These are phyloP conservation scores for Fonsecaea erecta DNA, from an alignment of 2,329 filamentous ascomycete genomes.

Conservation along the genomic window DNA sequence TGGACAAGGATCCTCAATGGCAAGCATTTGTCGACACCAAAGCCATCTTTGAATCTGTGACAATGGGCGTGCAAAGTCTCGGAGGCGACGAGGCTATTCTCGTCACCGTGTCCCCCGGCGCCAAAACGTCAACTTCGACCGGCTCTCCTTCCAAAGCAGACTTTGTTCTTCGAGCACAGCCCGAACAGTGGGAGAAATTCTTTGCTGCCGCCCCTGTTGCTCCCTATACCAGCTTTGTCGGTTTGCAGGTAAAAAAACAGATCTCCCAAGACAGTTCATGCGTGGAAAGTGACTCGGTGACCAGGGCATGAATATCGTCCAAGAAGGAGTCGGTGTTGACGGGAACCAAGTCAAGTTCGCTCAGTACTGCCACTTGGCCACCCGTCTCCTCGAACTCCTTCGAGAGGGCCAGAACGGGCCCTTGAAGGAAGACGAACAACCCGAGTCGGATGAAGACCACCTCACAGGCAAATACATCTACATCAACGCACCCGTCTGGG, in stretches of 20 bases:
- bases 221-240: conserved; percentile 35
- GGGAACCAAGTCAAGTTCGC: conserved; percentile 53
- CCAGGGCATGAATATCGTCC: conserved; percentile 53
- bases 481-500: conserved; percentile 54
- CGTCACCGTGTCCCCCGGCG: conserved; percentile 24
- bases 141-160: conserved; percentile 28
- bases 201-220: conserved; percentile 32
- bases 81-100: conserved; percentile 34
- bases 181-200: conserved; percentile 37
- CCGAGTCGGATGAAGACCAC: conserved; percentile 48
- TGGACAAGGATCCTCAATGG: conserved; percentile 34
- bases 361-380: conserved; percentile 54
- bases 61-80: conserved; percentile 30
- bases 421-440: conserved; percentile 48
- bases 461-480: conserved; percentile 56
- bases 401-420: conserved; percentile 55
- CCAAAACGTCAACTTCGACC: conserved; percentile 29
- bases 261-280: not conserved
- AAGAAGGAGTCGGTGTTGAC: conserved; percentile 54
- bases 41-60: conserved; percentile 35
- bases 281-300: not conserved
- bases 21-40: conserved; percentile 36
- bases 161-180: conserved; percentile 31
- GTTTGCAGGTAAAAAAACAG: conserved; percentile 25
- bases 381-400: conserved; percentile 53